Evolutionary conservation across 1,284 basidiomycete species (phyloP).

Genomic region (Ganoderma lucidum): DNA sequence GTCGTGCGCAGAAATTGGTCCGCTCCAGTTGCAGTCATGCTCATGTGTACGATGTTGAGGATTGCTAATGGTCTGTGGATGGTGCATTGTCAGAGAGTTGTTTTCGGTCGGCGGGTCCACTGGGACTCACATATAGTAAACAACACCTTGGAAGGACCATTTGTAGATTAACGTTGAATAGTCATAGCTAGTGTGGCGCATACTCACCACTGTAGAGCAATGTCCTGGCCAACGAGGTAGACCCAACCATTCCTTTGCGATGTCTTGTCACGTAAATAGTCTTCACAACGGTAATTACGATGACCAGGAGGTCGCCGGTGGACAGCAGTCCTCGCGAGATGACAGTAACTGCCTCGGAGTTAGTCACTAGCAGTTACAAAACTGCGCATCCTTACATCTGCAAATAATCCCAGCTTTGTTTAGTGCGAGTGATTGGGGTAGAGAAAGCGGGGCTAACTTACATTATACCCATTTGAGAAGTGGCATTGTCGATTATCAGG

Average conservation of each 20-base stretch:
- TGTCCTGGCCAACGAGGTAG: neutral
- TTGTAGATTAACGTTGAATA: too few species aligned
- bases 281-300: conserved; percentile 9
- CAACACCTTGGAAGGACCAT: neutral
- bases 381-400: conserved; percentile 4
- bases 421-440: neutral
- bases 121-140: conserved; percentile 9
- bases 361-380: neutral
- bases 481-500: conserved; percentile 5
- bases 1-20: conserved; percentile 11
- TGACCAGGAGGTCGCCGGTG: conserved; percentile 8
- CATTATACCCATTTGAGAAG: conserved; percentile 11
- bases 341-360: conserved; percentile 6
- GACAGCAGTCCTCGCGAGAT: conserved; percentile 14
- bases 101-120: neutral
- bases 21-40: conserved; percentile 12
- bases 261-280: conserved; percentile 3
- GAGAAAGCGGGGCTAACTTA: neutral
- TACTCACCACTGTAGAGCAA: conserved; percentile 2
- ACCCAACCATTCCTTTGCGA: neutral
- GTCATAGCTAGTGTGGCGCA: neutral
- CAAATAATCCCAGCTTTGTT: neutral
- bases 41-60: conserved; percentile 13
- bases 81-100: neutral
- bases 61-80: conserved; percentile 5